Conservation (phyloP, 805 yeast species). For the Cyberlindnera euphorbiae region DNA sequence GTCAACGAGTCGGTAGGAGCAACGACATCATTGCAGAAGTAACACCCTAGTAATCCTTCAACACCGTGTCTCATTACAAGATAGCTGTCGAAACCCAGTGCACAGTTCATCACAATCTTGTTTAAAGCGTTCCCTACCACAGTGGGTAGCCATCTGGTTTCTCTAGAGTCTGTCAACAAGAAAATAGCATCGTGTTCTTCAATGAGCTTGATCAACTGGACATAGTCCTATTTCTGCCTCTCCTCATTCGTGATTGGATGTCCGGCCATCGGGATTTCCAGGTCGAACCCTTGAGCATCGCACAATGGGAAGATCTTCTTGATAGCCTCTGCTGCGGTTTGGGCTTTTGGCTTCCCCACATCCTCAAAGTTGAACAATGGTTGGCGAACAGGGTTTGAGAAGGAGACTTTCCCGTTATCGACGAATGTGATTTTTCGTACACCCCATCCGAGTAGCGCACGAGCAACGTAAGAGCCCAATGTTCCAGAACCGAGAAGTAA, state of each 20-base stretch:
- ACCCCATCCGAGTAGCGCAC: constrained; percentile 94
- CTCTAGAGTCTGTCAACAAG: constrained; percentile 89
- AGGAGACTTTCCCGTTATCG: constrained; percentile 85
- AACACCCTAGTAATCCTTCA: constrained; percentile 64
- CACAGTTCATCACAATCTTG: constrained; percentile 85
- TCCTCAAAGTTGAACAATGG: constrained; percentile 82
- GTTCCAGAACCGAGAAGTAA: constrained; percentile 95
- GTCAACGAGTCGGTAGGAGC: constrained; percentile 89
- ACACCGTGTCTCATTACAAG: constrained; percentile 91
- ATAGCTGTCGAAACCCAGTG: constrained; percentile 91
- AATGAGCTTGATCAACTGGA: constrained; percentile 47
- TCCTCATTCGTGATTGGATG: constrained; percentile 67
- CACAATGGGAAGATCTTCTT: constrained; percentile 77
- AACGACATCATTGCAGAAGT: constrained; percentile 92
- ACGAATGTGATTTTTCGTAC: constrained; percentile 80
- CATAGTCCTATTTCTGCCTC: constrained; percentile 47
- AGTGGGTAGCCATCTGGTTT: constrained; percentile 97
- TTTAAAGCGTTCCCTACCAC: constrained; percentile 61
- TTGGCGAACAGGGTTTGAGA: constrained; percentile 93
- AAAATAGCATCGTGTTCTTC: constrained; percentile 71
- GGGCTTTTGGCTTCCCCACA: constrained; percentile 72
- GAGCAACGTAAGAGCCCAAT: constrained; percentile 83
- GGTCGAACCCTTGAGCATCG: constrained; percentile 49
- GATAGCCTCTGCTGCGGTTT: constrained; percentile 68
- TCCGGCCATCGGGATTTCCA: constrained; percentile 95